Base-by-base conservation (phyloP, 2,329 filamentous ascomycete species). In the Talaromyces albobiverticillius region DNA sequence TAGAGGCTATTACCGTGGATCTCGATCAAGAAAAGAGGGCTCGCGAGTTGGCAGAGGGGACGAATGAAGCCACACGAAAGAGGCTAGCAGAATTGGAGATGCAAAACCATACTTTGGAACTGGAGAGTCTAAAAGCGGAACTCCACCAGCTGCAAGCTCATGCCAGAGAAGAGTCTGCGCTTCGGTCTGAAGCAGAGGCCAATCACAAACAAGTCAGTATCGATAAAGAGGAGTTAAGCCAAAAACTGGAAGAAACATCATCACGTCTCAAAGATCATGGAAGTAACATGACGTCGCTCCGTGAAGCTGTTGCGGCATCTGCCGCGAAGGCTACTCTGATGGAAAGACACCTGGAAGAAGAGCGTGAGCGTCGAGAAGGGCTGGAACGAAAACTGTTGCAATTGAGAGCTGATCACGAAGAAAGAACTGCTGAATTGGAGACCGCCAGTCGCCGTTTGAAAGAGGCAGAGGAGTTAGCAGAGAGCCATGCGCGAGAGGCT, bases 401-500 rank as follows among this genome's bases (percentile, higher is more conserved):
- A 60, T 80, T 97, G 36, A 88, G 87, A 68, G 79, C 84, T 20
- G 91, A 97, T 67, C 89, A 95, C 64, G 94, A 97, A 66, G 82
- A 88, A 49, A 83, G 85, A 31, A 87, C 84, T 9, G 79, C 84
- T 0, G 93, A 99, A 67, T 79, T 97, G 3, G 89, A 91, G 42
- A 82, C 81, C 18, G 81, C 85, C 0, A 86, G 82, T 1, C 85
- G 90, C 61, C 86, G 89, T 48, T 75, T 99, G 46, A 85, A 83
- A 38, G 92, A 96, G 69, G 85, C 90, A 0, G 91, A 99, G 72
- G 90, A 96, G 65, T 75, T 97, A 42, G 89, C 89, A 1, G 89
- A 95, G 64, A 90, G 87, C 61, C 87, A 96, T 69, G 89, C 92
- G 4, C 84, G 86, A 61, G 95, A 99, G 74, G 93, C 94, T 5